Base-by-base conservation (phyloP, 2,329 filamentous ascomycete genomes). In the Penicillium expansum region DNA sequence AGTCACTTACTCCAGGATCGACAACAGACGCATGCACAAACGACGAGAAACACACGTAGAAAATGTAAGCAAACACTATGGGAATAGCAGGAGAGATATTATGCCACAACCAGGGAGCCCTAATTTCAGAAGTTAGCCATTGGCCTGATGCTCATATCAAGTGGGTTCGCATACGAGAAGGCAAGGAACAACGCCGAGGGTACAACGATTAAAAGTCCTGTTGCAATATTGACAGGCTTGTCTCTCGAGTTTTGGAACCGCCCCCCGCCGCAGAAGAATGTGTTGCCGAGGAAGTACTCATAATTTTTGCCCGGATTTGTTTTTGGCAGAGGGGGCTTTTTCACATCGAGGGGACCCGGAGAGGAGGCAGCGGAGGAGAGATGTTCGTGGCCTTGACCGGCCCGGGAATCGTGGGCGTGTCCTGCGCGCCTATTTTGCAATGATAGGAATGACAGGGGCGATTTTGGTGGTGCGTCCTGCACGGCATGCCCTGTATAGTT, bases 211-310 rank as follows among this genome's bases (percentile, higher is more conserved):
- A 96, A 78, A 48, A 91, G 74, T 1, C 88, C 92, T 1, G 94
- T 99, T 13, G 87, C 87, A 66, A 97, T 83, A 67, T 97, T 97
- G 70, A 99, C 86, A 1, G 94, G 94, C 62, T 88, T 85, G 65
- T 95, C 89, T 65, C 86, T 85, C 35, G 94, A 89, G 74, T 97
- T 97, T 70, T 97, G 91, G 58, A 94, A 81, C 57, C 94, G 84
- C 8, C 94, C 94, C 33, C 90, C 89, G 57, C 90, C 81, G 72
- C 87, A 96, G 71, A 99, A 99, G 24, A 92, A 80, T 0, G 91
- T 96, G 70, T 97, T 99, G 44, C 94, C 94, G 43, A 90, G 85
- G 68, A 97, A 97, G 73, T 96, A 96, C 71, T 97, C 86, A 74
- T 93, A 89, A 67, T 97, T 96, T 63, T 83, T 87, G 50, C 90